Base-by-base conservation (phyloP, 2,329 filamentous ascomycete genomes). In the Aureobasidium uvarum region DNA sequence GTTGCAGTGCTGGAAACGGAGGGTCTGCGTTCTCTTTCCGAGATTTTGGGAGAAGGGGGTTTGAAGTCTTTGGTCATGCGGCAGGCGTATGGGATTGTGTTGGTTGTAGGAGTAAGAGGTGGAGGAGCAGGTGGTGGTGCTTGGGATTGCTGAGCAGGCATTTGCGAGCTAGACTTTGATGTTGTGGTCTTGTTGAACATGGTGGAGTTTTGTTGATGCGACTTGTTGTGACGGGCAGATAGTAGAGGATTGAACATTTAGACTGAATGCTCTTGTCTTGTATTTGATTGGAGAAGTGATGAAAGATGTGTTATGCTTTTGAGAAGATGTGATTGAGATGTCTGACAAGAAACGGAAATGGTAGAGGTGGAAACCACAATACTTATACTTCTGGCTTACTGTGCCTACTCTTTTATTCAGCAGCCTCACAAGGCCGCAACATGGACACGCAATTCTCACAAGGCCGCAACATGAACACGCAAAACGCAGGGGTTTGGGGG, bases 401-500 rank as follows among this genome's bases (percentile, higher is more conserved):
- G 16, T 48, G 18, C 48, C 6, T 8, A 25, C 50, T 38, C 16
- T 16, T 11, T 20, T 14, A 7, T 31, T 31, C 45, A 25, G 31
- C 50, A 50, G 20, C 31, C 31, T 55, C 36, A 55, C 52, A 41
- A 55, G 52, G 52, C 52, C 52, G 52, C 36, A 55, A 55, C 52
- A 41, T 41, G 41, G 41, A 28, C 51, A 13, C 52, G 52, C 52
- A 55, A 54, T n/a, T n/a, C 31, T 55, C 36, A 55, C 52, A 41
- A 55, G 52, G 52, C 52, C 52, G 52, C 36, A 55, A 55, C 52
- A 41, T 41, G 41, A 55, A 28, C 51, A 13, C 52, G 52, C 52
- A 55, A 54, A 54, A 31, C 20, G 33, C 31, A 54, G 28, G 13
- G 23, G 38, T 38, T 52, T 36, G 25, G 3, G 18, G 28, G 50